phyloP scores from a whole-genome alignment of 2,329 filamentous ascomycete species.

The Arthrobotrys conoides region DNA sequence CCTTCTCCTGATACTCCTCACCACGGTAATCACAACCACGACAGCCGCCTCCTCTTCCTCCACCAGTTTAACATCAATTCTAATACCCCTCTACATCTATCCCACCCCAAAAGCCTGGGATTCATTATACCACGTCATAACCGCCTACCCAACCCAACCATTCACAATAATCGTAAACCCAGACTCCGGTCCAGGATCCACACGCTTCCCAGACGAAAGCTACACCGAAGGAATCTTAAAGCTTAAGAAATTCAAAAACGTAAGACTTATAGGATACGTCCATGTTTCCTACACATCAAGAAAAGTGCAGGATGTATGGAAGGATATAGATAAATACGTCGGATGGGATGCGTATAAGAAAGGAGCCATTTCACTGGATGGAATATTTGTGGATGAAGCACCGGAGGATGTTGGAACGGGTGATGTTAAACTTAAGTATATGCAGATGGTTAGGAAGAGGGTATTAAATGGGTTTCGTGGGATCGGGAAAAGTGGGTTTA shows the following conservation, averaged over 20 bases:
- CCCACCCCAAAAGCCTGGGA: constrained; percentile 31
- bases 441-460: constrained; percentile 3
- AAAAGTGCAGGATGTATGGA: constrained; percentile 12
- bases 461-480: not conserved
- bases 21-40: not conserved
- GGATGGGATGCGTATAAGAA: constrained; percentile 10
- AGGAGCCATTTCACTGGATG: constrained; percentile 7
- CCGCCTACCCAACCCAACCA: not conserved
- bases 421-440: constrained; percentile 26
- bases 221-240: constrained; percentile 11
- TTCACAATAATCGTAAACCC: constrained; percentile 43
- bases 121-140: constrained; percentile 15
- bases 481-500: constrained; percentile 15
- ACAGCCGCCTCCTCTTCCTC: not conserved
- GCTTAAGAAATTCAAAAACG: constrained; percentile 22
- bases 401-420: constrained; percentile 22
- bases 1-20: not conserved
- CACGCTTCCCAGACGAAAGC: constrained; percentile 14
- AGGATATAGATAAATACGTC: constrained; percentile 30
- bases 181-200: constrained; percentile 12
- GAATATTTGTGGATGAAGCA: constrained; percentile 43
- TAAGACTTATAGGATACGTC: constrained; percentile 32
- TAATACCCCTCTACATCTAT: constrained; percentile 39
- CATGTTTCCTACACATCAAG: constrained; percentile 26
- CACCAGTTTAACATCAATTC: constrained; percentile 15